Base-by-base conservation (phyloP, 2,329 filamentous ascomycete genomes). In the Talaromyces funiculosus region DNA sequence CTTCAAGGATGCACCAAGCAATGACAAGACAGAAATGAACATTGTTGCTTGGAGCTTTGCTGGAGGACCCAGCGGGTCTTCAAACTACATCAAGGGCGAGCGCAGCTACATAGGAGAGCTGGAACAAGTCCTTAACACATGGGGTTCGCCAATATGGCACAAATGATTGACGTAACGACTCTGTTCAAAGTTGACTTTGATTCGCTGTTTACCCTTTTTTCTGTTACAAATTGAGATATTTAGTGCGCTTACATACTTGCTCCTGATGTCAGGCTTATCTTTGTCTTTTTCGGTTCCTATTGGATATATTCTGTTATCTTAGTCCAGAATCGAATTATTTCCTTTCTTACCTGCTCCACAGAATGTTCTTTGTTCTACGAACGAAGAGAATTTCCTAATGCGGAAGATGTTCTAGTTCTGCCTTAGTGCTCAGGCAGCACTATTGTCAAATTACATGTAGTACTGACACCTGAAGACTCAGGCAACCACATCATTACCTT, bases 11-110 rank as follows among this genome's bases (percentile, higher is more conserved):
- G 59, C 53, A 1, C 45, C 49, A 37, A 61, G 35, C 45, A 53
- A 57, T 14, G 59, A 61, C 18, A 18, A 56, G 18, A 43, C 9
- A 5, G 59, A 61, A 7, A 16, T 61, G 24, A 61, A 61, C 43
- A 61, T 61, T 35, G 53, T 57, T 2, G 53, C 59, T n/a, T 61
- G 59, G 59, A 61, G 59, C 20, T 61, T 61, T 37, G 59, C 33
- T 16, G 53, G 59, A 4, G 59, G 59, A 3, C 24, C 53, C n/a
- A 53, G 18, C 3, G 59, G 59, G 7, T 14, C 43, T 20, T 42
- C 40, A 6, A 54, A 61, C 35, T 61, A 61, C 20, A 57, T 61
- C 42, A 61, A 61, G 43, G 59, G 59, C 10, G 59, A 61, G 43
- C 59, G 59, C 22, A 61, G 59, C 59, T 61, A 57, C 20, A 20